Evolutionary conservation across 1,139 yeast genomes (phyloP).

Genomic region (Torulaspora pretoriensis): DNA sequence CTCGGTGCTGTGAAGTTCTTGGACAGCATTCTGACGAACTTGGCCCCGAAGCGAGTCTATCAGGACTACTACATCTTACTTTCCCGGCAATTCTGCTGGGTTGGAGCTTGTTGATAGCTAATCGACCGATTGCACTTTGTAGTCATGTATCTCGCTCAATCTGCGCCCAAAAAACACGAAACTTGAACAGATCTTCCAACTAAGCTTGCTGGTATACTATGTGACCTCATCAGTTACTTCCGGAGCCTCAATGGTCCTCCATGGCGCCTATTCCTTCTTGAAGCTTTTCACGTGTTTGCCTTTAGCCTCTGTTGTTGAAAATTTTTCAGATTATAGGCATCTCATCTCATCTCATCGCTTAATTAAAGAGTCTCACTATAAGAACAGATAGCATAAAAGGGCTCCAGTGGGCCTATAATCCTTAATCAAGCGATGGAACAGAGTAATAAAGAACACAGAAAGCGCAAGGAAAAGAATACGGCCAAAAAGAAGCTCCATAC

Average conservation of each 20-base stretch:
- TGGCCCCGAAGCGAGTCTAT: no score
- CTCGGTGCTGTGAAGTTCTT: no score
- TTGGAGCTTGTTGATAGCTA: no score
- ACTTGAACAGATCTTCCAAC: background rate
- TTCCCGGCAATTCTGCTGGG: no score
- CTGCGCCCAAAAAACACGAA: background rate
- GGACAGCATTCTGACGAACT: no score
- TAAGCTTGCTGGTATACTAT: background rate
- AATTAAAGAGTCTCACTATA: background rate
- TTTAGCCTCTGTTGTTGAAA: slow-evolving; percentile 10
- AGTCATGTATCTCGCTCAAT: background rate
- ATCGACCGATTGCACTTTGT: no score
- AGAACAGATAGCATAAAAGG: background rate
- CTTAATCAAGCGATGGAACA: slow-evolving; percentile 39
- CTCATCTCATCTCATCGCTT: slow-evolving; percentile 26
- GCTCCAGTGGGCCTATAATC: background rate
- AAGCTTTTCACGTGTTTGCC: slow-evolving; percentile 6
- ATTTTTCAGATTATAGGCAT: slow-evolving; percentile 14
- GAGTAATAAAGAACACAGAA: slow-evolving; percentile 57
- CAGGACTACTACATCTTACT: no score
- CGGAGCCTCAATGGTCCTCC: background rate
- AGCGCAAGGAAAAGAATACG: slow-evolving; percentile 52
- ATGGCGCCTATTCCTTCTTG: background rate
- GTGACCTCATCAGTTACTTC: background rate
- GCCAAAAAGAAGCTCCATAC: slow-evolving; percentile 86